Conservation (phyloP, 2,329 filamentous ascomycete genomes). For the Fusarium torulosum region DNA sequence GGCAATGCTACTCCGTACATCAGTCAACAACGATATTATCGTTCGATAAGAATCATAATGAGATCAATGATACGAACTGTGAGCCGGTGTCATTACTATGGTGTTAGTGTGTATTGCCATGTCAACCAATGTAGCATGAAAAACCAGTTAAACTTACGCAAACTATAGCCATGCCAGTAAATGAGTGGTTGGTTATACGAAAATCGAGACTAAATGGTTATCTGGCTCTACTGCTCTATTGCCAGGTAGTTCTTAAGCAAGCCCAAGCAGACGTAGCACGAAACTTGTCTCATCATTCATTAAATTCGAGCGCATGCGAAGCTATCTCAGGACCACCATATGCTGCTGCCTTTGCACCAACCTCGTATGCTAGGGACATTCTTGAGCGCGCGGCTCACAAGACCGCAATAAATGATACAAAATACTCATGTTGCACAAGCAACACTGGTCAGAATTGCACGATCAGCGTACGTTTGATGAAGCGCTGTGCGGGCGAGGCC, state of each 20-base stretch:
- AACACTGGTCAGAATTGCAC: constrained; percentile 2
- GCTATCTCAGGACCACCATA: background rate
- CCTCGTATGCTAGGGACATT: background rate
- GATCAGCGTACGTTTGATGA: constrained; percentile 4
- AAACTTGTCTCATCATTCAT: background rate
- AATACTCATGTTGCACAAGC: background rate
- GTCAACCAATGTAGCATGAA: too few relatives aligned
- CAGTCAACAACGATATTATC: background rate
- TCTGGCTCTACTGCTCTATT: too few relatives aligned
- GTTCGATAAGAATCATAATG: background rate
- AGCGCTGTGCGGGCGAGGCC: constrained; percentile 7
- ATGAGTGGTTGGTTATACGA: too few relatives aligned
- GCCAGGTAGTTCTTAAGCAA: too few relatives aligned
- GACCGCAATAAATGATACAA: background rate
- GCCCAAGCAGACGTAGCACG: too few relatives aligned
- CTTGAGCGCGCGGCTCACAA: background rate
- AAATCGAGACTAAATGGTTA: background rate
- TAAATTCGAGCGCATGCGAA: background rate
- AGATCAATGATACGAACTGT: background rate
- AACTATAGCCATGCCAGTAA: background rate
- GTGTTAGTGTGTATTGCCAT: too few relatives aligned
- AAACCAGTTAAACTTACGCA: too few relatives aligned
- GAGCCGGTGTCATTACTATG: too few relatives aligned
- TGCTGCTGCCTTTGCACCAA: too few relatives aligned
- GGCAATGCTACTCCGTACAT: background rate